phyloP scores from a whole-genome alignment of 768 basidiomycete genomes.

The Suillus occidentalis region DNA sequence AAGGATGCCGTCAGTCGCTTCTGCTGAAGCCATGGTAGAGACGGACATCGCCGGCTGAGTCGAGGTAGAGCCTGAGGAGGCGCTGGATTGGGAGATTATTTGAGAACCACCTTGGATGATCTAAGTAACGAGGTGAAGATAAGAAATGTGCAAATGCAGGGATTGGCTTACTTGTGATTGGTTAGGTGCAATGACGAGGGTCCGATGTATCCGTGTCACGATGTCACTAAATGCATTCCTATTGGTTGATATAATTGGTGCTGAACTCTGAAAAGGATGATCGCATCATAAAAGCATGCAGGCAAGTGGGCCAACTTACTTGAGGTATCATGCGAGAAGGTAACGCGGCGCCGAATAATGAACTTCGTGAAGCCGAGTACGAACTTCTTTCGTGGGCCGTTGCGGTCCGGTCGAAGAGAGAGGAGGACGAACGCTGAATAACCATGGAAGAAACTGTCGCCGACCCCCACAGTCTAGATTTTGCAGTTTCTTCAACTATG shows the following conservation, averaged over 20 bases:
- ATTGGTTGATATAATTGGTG: background rate
- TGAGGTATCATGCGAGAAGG: background rate
- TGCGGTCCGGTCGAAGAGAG: slow-evolving; percentile 20
- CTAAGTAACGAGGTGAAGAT: background rate
- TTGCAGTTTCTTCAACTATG: background rate
- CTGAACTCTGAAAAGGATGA: background rate
- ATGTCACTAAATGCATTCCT: slow-evolving; percentile 48
- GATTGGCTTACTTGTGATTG: slow-evolving; percentile 40
- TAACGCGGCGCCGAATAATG: slow-evolving; percentile 43
- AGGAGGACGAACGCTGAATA: slow-evolving; percentile 23
- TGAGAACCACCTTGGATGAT: background rate
- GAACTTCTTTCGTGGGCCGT: slow-evolving; percentile 4
- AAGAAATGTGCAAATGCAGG: background rate
- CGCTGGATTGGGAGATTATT: background rate
- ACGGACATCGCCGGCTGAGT: background rate
- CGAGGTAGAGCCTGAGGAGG: background rate
- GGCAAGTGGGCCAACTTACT: background rate
- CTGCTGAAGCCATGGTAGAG: background rate
- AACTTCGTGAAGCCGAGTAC: slow-evolving; percentile 37
- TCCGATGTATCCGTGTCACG: slow-evolving; percentile 65
- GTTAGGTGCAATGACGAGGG: slow-evolving; percentile 59
- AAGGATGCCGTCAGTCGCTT: background rate
- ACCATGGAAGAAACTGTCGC: background rate
- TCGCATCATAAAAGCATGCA: background rate
- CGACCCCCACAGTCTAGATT: slow-evolving; percentile 7